phyloP scores from a whole-genome alignment of 768 basidiomycete genomes.

The Trametes coccinea region DNA sequence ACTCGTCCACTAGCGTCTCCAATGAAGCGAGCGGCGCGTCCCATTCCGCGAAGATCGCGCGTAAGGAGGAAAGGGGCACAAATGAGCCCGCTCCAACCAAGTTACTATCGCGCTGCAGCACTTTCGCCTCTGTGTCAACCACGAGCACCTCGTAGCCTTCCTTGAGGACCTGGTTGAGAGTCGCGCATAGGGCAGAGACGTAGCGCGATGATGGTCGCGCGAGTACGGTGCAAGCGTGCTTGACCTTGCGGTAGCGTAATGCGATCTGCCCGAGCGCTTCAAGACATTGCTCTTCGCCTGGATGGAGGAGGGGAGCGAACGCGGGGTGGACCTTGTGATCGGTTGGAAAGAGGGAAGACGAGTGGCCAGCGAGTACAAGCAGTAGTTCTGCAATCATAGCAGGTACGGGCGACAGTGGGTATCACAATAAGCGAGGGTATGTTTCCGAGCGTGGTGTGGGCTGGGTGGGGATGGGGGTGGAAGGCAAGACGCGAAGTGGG shows the following conservation, averaged over 20 bases:
- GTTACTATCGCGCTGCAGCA: slow-evolving; percentile 70
- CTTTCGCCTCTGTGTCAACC: slow-evolving; percentile 76
- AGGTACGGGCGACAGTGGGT: neutral
- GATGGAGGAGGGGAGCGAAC: slow-evolving; percentile 75
- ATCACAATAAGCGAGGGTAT: neutral
- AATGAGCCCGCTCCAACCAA: slow-evolving; percentile 81
- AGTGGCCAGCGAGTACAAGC: slow-evolving; percentile 83
- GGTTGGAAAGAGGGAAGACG: slow-evolving; percentile 76
- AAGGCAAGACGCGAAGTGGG: neutral
- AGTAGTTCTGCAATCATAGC: slow-evolving; percentile 88
- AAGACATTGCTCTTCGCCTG: slow-evolving; percentile 85
- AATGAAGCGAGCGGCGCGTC: slow-evolving; percentile 81
- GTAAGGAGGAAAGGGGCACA: slow-evolving; percentile 82
- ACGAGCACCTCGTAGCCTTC: slow-evolving; percentile 81
- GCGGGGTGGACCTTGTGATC: slow-evolving; percentile 62
- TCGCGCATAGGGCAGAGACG: slow-evolving; percentile 74
- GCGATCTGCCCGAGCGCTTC: slow-evolving; percentile 77
- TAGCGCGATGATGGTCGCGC: slow-evolving; percentile 70
- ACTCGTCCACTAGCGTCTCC: slow-evolving; percentile 58
- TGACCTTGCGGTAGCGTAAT: slow-evolving; percentile 72
- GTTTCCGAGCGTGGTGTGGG: too few species aligned
- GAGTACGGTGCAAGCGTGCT: slow-evolving; percentile 50
- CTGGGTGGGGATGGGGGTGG: neutral
- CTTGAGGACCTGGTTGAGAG: slow-evolving; percentile 70
- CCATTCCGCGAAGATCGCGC: slow-evolving; percentile 86